Evolutionary conservation across 169 alveolate species (phyloP).

Genomic region (Plasmodium ovale): DNA sequence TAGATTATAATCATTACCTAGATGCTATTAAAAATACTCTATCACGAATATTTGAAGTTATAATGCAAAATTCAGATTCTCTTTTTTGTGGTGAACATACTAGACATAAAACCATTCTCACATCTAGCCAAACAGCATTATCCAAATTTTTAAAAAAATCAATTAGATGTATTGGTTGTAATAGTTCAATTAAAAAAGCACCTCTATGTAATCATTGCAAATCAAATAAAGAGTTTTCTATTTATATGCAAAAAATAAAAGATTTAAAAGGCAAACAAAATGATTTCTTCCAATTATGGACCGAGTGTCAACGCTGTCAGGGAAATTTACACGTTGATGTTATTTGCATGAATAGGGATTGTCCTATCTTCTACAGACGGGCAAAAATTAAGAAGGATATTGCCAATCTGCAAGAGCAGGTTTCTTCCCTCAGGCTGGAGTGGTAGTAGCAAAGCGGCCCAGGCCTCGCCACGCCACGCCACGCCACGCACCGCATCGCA

Average conservation of each 20-base stretch:
- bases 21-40: constrained; percentile 96
- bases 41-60: constrained; percentile 93
- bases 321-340: constrained; percentile 96
- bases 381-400: constrained; percentile 94
- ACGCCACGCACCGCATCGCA: no score
- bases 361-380: constrained; percentile 98
- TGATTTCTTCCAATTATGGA: constrained; percentile 95
- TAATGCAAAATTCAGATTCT: constrained; percentile 93
- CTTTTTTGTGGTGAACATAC: constrained; percentile 88
- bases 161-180: constrained; percentile 95
- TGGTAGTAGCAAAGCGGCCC: constrained; percentile 28
- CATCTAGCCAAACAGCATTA: constrained; percentile 87
- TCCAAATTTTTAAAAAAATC: constrained; percentile 93
- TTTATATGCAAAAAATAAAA: constrained; percentile 85
- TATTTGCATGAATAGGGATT: constrained; percentile 97
- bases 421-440: constrained; percentile 76
- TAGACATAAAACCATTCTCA: constrained; percentile 77
- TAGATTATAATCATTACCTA: constrained; percentile 98
- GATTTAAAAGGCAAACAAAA: constrained; percentile 91
- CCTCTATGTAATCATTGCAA: constrained; percentile 85
- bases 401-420: constrained; percentile 83
- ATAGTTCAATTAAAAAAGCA: constrained; percentile 86
- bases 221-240: constrained; percentile 79
- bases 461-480: no score
- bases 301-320: constrained; percentile 98